These are phyloP conservation scores for Clohesyomyces aquaticus DNA, from an alignment of 495 filamentous ascomycete genomes.

Conservation along the genomic window DNA sequence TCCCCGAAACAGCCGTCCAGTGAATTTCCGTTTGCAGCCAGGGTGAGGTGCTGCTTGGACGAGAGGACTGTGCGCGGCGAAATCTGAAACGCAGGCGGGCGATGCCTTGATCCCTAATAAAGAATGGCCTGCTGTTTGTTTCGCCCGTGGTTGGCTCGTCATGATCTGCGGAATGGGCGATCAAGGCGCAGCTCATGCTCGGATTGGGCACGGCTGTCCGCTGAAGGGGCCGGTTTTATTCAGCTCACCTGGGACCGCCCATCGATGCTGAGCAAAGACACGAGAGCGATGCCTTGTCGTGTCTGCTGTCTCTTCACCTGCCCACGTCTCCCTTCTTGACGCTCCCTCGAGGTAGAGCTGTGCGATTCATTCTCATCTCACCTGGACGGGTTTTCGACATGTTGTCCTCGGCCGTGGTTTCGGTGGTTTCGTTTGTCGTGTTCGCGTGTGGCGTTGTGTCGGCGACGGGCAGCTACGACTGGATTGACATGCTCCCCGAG, in stretches of 20 bases:
- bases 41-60: too few species aligned
- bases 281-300: neutral
- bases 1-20: too few species aligned
- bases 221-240: neutral
- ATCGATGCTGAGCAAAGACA: too few species aligned
- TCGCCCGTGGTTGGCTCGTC: constrained; percentile 1
- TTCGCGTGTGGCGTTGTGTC: neutral
- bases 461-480: constrained; percentile 3
- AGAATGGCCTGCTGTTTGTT: neutral
- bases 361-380: neutral
- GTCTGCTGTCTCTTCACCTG: neutral
- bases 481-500: constrained; percentile 17
- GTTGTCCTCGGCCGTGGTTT: constrained; percentile 10
- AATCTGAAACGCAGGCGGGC: constrained; percentile 7
- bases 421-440: neutral
- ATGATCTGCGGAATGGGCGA: neutral
- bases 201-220: neutral
- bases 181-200: constrained; percentile 9
- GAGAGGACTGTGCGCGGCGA: too few species aligned
- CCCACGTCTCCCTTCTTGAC: too few species aligned
- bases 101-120: neutral
- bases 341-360: neutral
- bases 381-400: neutral
- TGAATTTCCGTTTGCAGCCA: too few species aligned
- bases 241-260: neutral